These are phyloP conservation scores for Tephrocybe sp. DNA, from an alignment of 768 basidiomycete genomes.

Conservation along the genomic window DNA sequence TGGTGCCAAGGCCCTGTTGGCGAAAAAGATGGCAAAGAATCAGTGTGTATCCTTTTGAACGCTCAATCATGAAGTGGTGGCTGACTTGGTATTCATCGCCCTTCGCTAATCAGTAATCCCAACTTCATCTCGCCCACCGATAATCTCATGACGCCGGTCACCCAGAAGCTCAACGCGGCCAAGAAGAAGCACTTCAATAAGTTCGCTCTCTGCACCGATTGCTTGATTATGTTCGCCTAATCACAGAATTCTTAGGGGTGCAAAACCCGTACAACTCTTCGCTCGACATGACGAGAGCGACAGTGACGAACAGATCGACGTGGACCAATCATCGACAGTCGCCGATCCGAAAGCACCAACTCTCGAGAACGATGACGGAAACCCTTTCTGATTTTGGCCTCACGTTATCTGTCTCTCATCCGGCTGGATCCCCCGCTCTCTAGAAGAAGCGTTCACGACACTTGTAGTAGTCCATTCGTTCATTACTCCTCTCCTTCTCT, in stretches of 20 bases:
- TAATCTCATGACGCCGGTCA: conserved; percentile 90
- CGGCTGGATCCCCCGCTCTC: conserved; percentile 23
- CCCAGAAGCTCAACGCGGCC: conserved; percentile 87
- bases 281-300: conserved; percentile 42
- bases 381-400: conserved; percentile 58
- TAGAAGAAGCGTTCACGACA: conserved; percentile 17
- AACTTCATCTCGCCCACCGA: conserved; percentile 93
- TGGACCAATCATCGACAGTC: conserved; percentile 14
- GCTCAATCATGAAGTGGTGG: conserved; percentile 6
- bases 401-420: conserved; percentile 10
- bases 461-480: conserved; percentile 15
- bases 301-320: conserved; percentile 35
- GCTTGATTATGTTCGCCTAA: conserved; percentile 6
- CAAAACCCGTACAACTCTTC: conserved; percentile 66
- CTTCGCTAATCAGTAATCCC: conserved; percentile 63
- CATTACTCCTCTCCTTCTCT: conserved; percentile 15
- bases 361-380: conserved; percentile 59
- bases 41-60: conserved; percentile 53
- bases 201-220: conserved; percentile 43
- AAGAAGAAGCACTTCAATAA: conserved; percentile 94
- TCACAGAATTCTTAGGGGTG: conserved; percentile 40
- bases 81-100: conserved; percentile 10
- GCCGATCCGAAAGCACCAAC: conserved; percentile 30
- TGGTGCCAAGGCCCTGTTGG: conserved; percentile 89
- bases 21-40: conserved; percentile 90